Evolutionary conservation across 352 stramenopile genomes (phyloP).

Genomic region (Globisporangium solare): DNA sequence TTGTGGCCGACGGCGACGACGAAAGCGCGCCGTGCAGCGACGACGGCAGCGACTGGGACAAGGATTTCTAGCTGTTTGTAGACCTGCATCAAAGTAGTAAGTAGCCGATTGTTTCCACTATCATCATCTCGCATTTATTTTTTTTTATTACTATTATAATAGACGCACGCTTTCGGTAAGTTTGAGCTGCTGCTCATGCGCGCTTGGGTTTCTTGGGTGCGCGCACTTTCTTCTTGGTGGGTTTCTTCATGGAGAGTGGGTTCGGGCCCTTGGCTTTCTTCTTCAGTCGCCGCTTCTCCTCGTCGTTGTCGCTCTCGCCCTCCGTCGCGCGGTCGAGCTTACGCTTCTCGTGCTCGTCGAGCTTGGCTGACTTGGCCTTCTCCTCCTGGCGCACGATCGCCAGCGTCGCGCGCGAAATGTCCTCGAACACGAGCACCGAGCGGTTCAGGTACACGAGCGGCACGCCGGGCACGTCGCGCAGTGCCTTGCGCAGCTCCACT

Average conservation of each 20-base stretch:
- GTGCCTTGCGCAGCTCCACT: slow-evolving; percentile 71
- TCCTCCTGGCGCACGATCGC: slow-evolving; percentile 79
- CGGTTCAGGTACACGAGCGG: slow-evolving; percentile 86
- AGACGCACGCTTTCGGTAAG: background rate
- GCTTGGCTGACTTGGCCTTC: slow-evolving; percentile 58
- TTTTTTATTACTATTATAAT: no score
- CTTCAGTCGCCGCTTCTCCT: slow-evolving; percentile 27
- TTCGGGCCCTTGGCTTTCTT: slow-evolving; percentile 72
- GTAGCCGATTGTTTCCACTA: background rate
- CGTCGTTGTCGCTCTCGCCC: slow-evolving; percentile 5
- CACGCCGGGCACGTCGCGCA: slow-evolving; percentile 63
- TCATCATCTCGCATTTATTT: background rate
- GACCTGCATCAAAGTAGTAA: background rate
- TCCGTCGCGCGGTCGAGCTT: slow-evolving; percentile 54
- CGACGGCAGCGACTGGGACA: slow-evolving; percentile 74
- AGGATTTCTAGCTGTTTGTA: slow-evolving; percentile 60
- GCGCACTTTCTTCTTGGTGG: slow-evolving; percentile 13
- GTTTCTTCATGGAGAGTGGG: slow-evolving; percentile 73
- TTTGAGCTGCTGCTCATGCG: background rate
- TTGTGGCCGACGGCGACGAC: slow-evolving; percentile 62
- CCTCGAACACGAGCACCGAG: slow-evolving; percentile 84
- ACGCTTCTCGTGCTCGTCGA: slow-evolving; percentile 73
- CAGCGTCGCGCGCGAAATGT: slow-evolving; percentile 73
- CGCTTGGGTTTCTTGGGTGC: slow-evolving; percentile 1
- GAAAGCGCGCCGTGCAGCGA: slow-evolving; percentile 42